Conservation (phyloP, 164 flowering plant species). For the Aristolochia fimbriata region DNA sequence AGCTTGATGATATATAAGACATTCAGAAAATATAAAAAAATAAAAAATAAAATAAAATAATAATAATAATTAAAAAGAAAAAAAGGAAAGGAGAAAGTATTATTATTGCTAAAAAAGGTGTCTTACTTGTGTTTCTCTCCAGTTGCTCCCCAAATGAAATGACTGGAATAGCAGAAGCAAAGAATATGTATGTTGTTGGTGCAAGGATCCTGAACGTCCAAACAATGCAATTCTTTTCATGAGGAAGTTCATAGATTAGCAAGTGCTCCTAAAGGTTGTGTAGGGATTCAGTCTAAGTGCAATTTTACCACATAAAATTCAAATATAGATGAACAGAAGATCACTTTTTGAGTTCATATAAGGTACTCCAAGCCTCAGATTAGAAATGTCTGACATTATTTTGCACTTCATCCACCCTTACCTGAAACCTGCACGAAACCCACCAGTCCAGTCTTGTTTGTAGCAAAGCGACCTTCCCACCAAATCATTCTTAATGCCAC, state of each 20-base stretch:
- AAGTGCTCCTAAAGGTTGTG: no score
- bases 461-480: constrained; percentile 72
- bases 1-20: not conserved
- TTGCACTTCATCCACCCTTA: constrained; percentile 7
- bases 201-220: constrained; percentile 66
- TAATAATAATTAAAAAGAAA: no score
- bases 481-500: constrained; percentile 87
- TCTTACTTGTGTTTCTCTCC: constrained; percentile 68
- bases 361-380: no score
- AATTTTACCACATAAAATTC: no score
- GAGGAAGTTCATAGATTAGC: no score
- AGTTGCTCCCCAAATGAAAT: constrained; percentile 96
- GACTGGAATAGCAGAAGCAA: constrained; percentile 97
- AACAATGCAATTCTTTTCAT: not conserved
- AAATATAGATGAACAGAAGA: no score
- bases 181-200: constrained; percentile 94
- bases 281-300: no score
- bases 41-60: no score
- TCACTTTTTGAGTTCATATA: no score
- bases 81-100: constrained; percentile 1
- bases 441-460: constrained; percentile 96
- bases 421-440: constrained; percentile 81
- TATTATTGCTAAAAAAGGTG: not conserved
- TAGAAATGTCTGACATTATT: constrained; percentile 4
- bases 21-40: not conserved